A percentile compares a stretch with the other conserved stretches of the same genome.
Evolutionary conservation across 805 yeast genomes (phyloP).

Genomic region (Wickerhamomyces alni): DNA sequence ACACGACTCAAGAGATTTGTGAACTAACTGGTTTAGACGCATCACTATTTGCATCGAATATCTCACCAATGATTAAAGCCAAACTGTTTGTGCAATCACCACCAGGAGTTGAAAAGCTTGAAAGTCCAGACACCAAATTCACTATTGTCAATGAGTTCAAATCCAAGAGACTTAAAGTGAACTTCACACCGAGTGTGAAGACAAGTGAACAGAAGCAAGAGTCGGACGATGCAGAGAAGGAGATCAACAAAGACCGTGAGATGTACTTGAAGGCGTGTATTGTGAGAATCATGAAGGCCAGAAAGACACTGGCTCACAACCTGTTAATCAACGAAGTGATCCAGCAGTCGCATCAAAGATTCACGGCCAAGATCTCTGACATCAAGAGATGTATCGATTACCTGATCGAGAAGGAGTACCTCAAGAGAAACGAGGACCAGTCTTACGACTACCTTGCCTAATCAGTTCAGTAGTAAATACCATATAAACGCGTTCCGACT

Average conservation of each 20-base stretch:
- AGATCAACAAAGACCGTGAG: slow-evolving; percentile 81
- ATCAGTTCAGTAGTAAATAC: no score
- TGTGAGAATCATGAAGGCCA: slow-evolving; percentile 94
- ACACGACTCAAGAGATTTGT: slow-evolving; percentile 53
- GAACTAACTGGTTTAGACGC: slow-evolving; percentile 63
- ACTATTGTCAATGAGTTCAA: slow-evolving; percentile 77
- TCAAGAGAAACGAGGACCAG: slow-evolving; percentile 67
- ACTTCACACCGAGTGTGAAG: slow-evolving; percentile 59
- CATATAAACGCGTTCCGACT: no score
- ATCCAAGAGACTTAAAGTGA: slow-evolving; percentile 77
- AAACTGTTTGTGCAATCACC: slow-evolving; percentile 68
- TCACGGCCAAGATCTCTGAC: slow-evolving; percentile 79
- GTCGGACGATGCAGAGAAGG: slow-evolving; percentile 66
- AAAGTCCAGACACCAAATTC: slow-evolving; percentile 50
- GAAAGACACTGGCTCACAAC: slow-evolving; percentile 73
- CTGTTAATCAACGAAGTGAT: slow-evolving; percentile 82
- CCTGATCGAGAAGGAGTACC: slow-evolving; percentile 79
- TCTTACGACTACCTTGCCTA: slow-evolving; percentile 79
- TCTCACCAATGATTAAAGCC: slow-evolving; percentile 73
- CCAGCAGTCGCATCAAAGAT: slow-evolving; percentile 74
- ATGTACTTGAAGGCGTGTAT: slow-evolving; percentile 87
- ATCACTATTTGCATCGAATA: slow-evolving; percentile 66
- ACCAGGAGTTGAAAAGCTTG: slow-evolving; percentile 47
- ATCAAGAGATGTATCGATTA: slow-evolving; percentile 82
- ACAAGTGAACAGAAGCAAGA: slow-evolving; percentile 56